phyloP scores from a whole-genome alignment of 1,139 yeast genomes.

The Tardiomyces depauwii region DNA sequence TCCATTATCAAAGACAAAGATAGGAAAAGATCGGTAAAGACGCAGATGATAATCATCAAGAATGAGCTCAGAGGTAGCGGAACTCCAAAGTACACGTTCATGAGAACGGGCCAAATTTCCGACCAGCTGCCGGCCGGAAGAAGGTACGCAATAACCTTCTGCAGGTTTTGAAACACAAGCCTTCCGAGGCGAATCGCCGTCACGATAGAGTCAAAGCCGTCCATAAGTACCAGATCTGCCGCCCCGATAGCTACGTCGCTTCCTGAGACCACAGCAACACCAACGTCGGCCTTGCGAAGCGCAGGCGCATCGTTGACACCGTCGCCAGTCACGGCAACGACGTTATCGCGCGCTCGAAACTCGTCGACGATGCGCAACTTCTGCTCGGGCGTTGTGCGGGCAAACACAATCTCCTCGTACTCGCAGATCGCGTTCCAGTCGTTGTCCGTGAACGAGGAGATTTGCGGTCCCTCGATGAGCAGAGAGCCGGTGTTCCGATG shows the following conservation, averaged over 20 bases:
- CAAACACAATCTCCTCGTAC: conserved; percentile 65
- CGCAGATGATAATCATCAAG: conserved; percentile 40
- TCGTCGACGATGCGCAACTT: conserved; percentile 81
- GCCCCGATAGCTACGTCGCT: conserved; percentile 79
- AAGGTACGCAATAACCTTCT: conserved; percentile 39
- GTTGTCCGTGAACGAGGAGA: conserved; percentile 35
- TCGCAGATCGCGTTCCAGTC: conserved; percentile 54
- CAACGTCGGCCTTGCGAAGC: conserved; percentile 70
- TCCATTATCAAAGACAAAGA: conserved; percentile 39
- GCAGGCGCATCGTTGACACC: conserved; percentile 83
- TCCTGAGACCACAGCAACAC: conserved; percentile 83
- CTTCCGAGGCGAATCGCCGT: conserved; percentile 78
- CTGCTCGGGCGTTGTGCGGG: conserved; percentile 78
- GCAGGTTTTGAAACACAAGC: conserved; percentile 54
- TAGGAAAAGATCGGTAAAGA: conserved; percentile 36
- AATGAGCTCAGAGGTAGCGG: conserved; percentile 43
- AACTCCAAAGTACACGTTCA: conserved; percentile 39
- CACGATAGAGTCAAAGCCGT: conserved; percentile 67
- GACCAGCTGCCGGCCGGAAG: conserved; percentile 45
- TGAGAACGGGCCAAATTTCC: conserved; percentile 42
- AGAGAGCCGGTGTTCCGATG: background rate
- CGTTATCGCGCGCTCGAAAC: conserved; percentile 55
- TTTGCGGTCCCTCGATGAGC: conserved; percentile 33
- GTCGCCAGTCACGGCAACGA: conserved; percentile 82
- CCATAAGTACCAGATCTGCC: conserved; percentile 61